Conservation (phyloP, 495 filamentous ascomycete species). For the Penicillium simplicissimum region DNA sequence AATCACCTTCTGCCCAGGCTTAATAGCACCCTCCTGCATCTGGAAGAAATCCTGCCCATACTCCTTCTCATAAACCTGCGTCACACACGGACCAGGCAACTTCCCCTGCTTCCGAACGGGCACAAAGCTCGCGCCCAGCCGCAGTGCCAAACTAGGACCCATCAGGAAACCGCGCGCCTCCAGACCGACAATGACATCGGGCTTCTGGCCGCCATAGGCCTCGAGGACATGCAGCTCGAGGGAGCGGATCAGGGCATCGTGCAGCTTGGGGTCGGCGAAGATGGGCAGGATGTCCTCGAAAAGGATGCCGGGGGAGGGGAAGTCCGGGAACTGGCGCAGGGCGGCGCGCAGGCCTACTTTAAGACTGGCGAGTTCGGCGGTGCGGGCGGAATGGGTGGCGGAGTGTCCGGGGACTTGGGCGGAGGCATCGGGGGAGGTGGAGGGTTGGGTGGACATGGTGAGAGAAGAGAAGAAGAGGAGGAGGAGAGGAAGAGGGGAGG, state of each 20-base stretch:
- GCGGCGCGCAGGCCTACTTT: constrained; percentile 70
- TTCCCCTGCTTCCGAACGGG: constrained; percentile 96
- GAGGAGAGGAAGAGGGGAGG: constrained; percentile 30
- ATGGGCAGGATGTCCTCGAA: constrained; percentile 99
- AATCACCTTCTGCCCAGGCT: constrained; percentile 84
- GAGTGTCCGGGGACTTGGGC: constrained; percentile 50
- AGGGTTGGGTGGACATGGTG: constrained; percentile 57
- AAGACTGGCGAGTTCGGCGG: constrained; percentile 91
- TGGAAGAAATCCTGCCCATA: constrained; percentile 97
- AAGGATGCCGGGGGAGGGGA: constrained; percentile 89
- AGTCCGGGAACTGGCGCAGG: constrained; percentile 83
- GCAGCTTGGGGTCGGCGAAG: constrained; percentile 77
- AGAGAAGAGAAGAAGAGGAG: constrained; percentile 28
- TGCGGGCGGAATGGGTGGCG: constrained; percentile 62
- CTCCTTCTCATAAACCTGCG: constrained; percentile 87
- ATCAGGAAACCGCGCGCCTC: constrained; percentile 96
- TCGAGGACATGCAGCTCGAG: constrained; percentile 79
- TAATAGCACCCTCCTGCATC: constrained; percentile 84
- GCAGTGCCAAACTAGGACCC: constrained; percentile 84
- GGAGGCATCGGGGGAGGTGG: constrained; percentile 48
- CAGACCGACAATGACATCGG: constrained; percentile 90
- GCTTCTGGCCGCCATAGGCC: constrained; percentile 53
- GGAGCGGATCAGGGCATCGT: constrained; percentile 76
- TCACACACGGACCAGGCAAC: constrained; percentile 84
- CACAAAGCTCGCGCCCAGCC: constrained; percentile 85